Percentiles rank a stretch among this genome's conserved stretches.
Evolutionary conservation across 768 basidiomycete species (phyloP).

Genomic region (Nidula microcarpa): DNA sequence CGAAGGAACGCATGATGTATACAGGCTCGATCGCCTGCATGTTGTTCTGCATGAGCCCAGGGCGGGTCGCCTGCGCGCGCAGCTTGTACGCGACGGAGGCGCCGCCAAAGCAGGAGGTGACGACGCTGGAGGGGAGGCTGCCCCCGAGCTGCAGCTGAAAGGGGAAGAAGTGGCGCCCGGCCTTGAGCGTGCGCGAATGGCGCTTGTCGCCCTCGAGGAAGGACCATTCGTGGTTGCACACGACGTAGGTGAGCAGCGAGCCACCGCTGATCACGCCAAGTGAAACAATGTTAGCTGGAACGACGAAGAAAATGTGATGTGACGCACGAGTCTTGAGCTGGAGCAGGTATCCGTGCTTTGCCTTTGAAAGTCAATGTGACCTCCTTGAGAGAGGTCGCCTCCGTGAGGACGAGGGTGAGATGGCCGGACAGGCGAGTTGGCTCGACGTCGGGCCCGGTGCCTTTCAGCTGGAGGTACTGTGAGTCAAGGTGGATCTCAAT

Average conservation of each 20-base stretch:
- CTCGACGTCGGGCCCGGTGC: conserved; percentile 81
- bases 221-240: conserved; percentile 88
- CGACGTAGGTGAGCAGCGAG: conserved; percentile 49
- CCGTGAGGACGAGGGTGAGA: conserved; percentile 74
- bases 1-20: conserved; percentile 68
- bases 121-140: conserved; percentile 75
- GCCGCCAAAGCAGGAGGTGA: conserved; percentile 49
- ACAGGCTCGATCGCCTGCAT: conserved; percentile 62
- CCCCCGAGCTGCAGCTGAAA: conserved; percentile 88
- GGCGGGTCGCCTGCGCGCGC: conserved; percentile 76
- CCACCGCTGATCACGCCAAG: conserved; percentile 38
- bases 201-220: conserved; percentile 83
- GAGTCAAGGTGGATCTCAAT: conserved; percentile 78
- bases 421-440: conserved; percentile 78
- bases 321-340: conserved; percentile 52
- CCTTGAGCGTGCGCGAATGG: conserved; percentile 86
- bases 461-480: conserved; percentile 68
- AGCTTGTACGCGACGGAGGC: conserved; percentile 86
- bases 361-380: conserved; percentile 83
- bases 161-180: conserved; percentile 91
- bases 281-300: background rate
- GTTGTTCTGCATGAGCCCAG: conserved; percentile 53
- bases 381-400: conserved; percentile 82
- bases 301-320: background rate
- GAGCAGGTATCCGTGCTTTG: conserved; percentile 68